Conservation (phyloP, 352 stramenopile species). For the Elongisporangium senticosum region DNA sequence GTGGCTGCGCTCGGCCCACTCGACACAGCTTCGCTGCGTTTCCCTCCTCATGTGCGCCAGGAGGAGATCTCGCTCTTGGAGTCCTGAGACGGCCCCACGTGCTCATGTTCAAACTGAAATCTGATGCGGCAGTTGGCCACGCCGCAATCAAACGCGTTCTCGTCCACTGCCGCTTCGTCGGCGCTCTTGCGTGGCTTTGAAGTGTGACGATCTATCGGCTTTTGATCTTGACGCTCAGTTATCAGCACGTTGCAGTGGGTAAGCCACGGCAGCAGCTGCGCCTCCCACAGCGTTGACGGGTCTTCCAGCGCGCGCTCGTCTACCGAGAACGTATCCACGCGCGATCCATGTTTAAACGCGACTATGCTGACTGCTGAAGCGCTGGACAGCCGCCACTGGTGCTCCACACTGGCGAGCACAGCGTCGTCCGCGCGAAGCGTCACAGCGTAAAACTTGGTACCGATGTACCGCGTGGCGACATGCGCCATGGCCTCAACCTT, state of each 20-base stretch:
- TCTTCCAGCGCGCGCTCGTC: conserved; percentile 27
- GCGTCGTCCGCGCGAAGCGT: neutral
- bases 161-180: conserved; percentile 22
- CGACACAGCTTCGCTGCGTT: conserved; percentile 2
- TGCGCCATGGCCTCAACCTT: conserved; percentile 17
- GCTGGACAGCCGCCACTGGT: conserved; percentile 29
- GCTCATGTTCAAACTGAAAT: conserved; percentile 63
- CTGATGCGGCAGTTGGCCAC: conserved; percentile 53
- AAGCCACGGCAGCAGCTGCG: conserved; percentile 53
- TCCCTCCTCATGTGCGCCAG: conserved; percentile 36
- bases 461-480: conserved; percentile 38
- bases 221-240: conserved; percentile 26
- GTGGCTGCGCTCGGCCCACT: neutral
- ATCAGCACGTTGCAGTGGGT: conserved; percentile 51
- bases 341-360: conserved; percentile 45
- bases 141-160: conserved; percentile 49
- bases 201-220: neutral
- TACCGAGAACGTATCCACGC: conserved; percentile 38
- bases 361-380: conserved; percentile 26
- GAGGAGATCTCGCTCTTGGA: conserved; percentile 53
- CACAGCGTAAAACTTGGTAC: conserved; percentile 56
- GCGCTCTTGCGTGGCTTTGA: conserved; percentile 5
- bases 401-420: conserved; percentile 21
- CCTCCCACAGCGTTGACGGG: conserved; percentile 42
- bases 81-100: conserved; percentile 55